Conservation (phyloP, 148 eudicot genomes). For the Dianthus caryophyllus region DNA sequence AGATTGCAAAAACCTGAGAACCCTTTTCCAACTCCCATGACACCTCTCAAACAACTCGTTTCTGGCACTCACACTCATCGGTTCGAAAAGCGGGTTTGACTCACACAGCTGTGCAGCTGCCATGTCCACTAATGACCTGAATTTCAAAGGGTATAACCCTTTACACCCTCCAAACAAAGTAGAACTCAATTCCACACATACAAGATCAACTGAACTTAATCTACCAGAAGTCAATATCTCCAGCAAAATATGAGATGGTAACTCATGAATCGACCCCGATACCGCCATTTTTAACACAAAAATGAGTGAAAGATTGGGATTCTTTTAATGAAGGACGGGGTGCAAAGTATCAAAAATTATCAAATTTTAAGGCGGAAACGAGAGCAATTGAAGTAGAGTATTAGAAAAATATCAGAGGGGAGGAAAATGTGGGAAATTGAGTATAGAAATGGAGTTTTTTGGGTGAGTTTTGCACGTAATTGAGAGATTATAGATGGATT, state of each 20-base stretch:
- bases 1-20: slow-evolving; percentile 80
- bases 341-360: neutral
- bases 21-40: slow-evolving; percentile 72
- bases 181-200: slow-evolving; percentile 57
- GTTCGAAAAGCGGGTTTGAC: slow-evolving; percentile 43
- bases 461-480: slow-evolving; percentile 29
- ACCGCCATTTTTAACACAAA: slow-evolving; percentile 45
- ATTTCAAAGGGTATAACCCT: slow-evolving; percentile 50
- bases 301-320: neutral
- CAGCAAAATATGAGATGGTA: slow-evolving; percentile 75
- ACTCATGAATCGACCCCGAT: slow-evolving; percentile 45
- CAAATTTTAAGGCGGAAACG: slow-evolving; percentile 66
- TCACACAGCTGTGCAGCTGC: slow-evolving; percentile 72
- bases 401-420: slow-evolving; percentile 36
- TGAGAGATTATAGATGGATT: slow-evolving; percentile 38
- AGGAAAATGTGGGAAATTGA: slow-evolving; percentile 43
- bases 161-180: slow-evolving; percentile 46
- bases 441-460: slow-evolving; percentile 33
- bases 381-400: slow-evolving; percentile 41
- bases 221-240: slow-evolving; percentile 69
- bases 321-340: neutral
- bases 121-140: slow-evolving; percentile 65
- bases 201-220: slow-evolving; percentile 70
- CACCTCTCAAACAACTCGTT: slow-evolving; percentile 49
- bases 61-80: slow-evolving; percentile 33